Percentiles rank a stretch among this genome's conserved stretches.
Conservation (phyloP, 2,329 filamentous ascomycete genomes). For the Orbilia quercus region DNA sequence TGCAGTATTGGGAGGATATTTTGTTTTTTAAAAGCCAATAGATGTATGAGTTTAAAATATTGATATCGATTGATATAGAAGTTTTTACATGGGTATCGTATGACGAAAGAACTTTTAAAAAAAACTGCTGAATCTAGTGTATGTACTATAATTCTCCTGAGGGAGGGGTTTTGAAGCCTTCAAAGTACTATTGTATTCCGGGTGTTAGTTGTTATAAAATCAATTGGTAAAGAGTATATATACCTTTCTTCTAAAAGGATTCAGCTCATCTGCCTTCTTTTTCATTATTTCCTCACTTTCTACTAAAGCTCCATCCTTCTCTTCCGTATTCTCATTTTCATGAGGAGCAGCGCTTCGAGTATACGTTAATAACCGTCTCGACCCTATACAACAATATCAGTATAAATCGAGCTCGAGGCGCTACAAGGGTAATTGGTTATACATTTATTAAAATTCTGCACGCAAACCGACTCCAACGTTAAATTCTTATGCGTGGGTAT, state of each 20-base stretch:
- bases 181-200: slow-evolving; percentile 62
- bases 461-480: slow-evolving; percentile 78
- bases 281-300: too few relatives aligned
- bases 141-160: slow-evolving; percentile 21
- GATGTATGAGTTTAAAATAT: neutral
- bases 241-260: slow-evolving; percentile 72
- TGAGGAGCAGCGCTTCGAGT: slow-evolving; percentile 71
- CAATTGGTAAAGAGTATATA: slow-evolving; percentile 6
- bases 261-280: slow-evolving; percentile 75
- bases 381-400: slow-evolving; percentile 68
- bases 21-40: neutral
- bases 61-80: too few relatives aligned
- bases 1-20: neutral
- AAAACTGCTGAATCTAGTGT: neutral
- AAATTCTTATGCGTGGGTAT: slow-evolving; percentile 81
- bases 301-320: slow-evolving; percentile 61
- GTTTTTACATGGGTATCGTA: slow-evolving; percentile 1
- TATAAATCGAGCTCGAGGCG: slow-evolving; percentile 9
- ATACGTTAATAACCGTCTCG: slow-evolving; percentile 87
- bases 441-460: slow-evolving; percentile 92
- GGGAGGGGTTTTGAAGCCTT: slow-evolving; percentile 62
- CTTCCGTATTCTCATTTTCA: slow-evolving; percentile 61
- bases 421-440: slow-evolving; percentile 56
- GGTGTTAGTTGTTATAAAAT: slow-evolving; percentile 7
- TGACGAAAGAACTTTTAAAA: too few relatives aligned